Evolutionary conservation across 441 rosid genomes (phyloP), one percentile per base, ranked within the genome.

Genomic region (Adansonia madagascariensis): DNA sequence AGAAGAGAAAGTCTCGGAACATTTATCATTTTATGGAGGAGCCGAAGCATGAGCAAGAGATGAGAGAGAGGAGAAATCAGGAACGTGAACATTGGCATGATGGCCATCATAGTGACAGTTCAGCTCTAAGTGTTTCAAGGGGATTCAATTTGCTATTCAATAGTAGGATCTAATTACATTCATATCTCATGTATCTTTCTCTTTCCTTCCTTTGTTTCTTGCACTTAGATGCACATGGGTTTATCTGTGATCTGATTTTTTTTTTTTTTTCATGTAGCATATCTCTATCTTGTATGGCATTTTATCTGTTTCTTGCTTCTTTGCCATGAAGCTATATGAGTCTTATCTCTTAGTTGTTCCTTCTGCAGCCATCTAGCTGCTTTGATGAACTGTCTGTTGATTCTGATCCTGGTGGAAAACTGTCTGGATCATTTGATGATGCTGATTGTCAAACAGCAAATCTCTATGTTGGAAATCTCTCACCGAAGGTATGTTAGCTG

Each of bases 381-480:
- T 91, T 92, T 83, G 98, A 97, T 84, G 99, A 97, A 74, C 90
- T 97, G 55, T 97, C 93, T 71, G 99, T 93, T 87, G 99, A 94
- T 66, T 94, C 93, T 80, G 99, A 97, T 90, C 98, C 98, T 72
- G 94, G 94, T 86, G 99, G 99, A 80, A 96, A 84, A 88, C 82
- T 90, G 75, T 93, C 91, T 71, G 99, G 99, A 82, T 96, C 98
- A 31, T 94, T 96, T 90, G 99, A 96, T 75, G 99, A 96, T 80
- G 98, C 97, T 82, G 99, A 96, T 84, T 98, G 97, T 17, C 99
- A 94, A 79, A 96, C 99, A 65, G 94, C 99, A 14, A 96, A 96
- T 83, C 94, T 96, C 24, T 96, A 96, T 86, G 98, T 96, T 79
- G 99, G 99, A 77, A 96, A 96, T 86, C 97, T 96, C 63, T 86